Base-by-base conservation (phyloP, 73 alveolate species). In the Durusdinium trenchii region DNA sequence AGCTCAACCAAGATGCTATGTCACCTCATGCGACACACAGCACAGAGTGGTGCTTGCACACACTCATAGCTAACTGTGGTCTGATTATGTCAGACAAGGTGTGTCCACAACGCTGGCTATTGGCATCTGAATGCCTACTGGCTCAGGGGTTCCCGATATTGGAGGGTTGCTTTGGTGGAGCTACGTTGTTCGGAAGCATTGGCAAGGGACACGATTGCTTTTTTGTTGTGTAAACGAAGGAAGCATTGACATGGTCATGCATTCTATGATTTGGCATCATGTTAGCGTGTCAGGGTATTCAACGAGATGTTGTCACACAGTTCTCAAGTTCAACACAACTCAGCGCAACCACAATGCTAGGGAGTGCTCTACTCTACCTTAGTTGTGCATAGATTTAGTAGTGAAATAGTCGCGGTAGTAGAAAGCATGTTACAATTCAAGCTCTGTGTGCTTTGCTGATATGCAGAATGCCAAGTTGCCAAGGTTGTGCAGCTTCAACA, bases 141-240 rank as follows among this genome's bases (percentile, higher is more conserved):
- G 93, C 75, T 0, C 93, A 82, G 50, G 93, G 75, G 10, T 82
- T 82, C 50, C 93, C 93, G 36, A 10, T 82, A 7, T 50, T 40
- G 4, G 61, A 54, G n/a, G 86, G 86, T 40, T 76, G 86, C 61
- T 76, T 76, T 43, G 86, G 86, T 20, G 86, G 45, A n/a, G 42
- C 57, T 2, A 76, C 2, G 86, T 69, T 62, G 76, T 40, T 20
- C 32, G 76, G 32, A 26, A n/a, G n/a, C n/a, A n/a, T n/a, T n/a
- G n/a, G n/a, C n/a, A n/a, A n/a, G n/a, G n/a, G n/a, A n/a, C n/a
- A n/a, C n/a, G n/a, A n/a, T n/a, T n/a, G n/a, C n/a, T n/a, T n/a
- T n/a, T n/a, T n/a, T n/a, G n/a, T n/a, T n/a, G n/a, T n/a, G n/a
- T n/a, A n/a, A n/a, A n/a, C n/a, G n/a, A n/a, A n/a, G n/a, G n/a